phyloP scores from a whole-genome alignment of 108 stramenopile genomes.

The Pseudonitzschia pungens region DNA sequence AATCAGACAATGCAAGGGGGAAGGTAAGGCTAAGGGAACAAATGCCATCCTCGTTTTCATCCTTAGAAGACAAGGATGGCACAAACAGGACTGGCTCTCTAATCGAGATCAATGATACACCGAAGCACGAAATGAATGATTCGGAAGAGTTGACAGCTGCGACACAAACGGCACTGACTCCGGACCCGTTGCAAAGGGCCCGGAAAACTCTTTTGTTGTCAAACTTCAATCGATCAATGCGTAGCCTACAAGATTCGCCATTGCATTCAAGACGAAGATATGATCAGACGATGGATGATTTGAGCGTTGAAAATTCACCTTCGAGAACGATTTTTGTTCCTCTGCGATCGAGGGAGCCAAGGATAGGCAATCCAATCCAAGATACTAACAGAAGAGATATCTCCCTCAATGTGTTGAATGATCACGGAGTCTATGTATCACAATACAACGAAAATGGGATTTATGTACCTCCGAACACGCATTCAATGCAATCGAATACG shows the following conservation, averaged over 20 bases:
- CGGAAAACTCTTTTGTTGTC: conserved; percentile 14
- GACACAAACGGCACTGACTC: background rate
- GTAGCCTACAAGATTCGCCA: background rate
- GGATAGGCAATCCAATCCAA: background rate
- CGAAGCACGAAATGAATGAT: background rate
- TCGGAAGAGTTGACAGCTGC: background rate
- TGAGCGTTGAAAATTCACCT: background rate
- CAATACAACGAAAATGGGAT: conserved; percentile 11
- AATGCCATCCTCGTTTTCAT: background rate
- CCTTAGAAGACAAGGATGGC: background rate
- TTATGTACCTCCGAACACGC: background rate
- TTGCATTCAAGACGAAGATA: background rate
- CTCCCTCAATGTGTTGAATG: background rate
- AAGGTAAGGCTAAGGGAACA: background rate
- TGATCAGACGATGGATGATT: background rate
- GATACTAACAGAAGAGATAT: background rate
- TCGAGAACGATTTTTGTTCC: conserved; percentile 3
- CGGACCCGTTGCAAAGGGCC: conserved; percentile 14
- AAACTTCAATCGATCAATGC: conserved; percentile 11
- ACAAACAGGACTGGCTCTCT: background rate
- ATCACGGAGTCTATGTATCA: conserved; percentile 11
- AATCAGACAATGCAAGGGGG: background rate
- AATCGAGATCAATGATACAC: background rate
- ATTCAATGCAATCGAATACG: background rate
- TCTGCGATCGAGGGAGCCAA: background rate